Base-by-base conservation (phyloP, 306 rosid genomes). In the Alnus glutinosa region DNA sequence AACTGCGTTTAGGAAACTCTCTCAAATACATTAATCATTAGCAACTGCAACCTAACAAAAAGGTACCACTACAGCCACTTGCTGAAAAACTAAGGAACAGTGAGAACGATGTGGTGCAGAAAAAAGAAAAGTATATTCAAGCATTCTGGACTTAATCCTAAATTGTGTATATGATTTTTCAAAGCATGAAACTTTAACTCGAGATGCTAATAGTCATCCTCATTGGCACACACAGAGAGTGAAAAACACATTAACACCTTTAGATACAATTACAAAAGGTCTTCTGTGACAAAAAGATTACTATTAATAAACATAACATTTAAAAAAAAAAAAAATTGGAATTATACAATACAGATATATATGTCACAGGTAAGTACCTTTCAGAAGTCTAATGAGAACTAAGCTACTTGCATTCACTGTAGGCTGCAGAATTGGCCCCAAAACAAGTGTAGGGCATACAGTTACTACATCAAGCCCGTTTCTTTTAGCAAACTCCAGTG, bases 381-480 rank as follows among this genome's bases (percentile, higher is more conserved):
- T 83, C 15, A 87, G 68, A 83, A 91, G 70, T 70, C 74, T 84
- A 80, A 78, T 79, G 77, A 93, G 87, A 76, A 75, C 28, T 82
- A 84, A 74, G 88, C 83, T 87, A 73, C 94, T 93, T 30, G 97
- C 79, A 72, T 93, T 93, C 49, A 80, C 80, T 37, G 81, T 81
- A 71, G 94, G 77, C 87, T 87, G 96, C 46, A 91, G 85, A 80
- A 88, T 72, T 11, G 94, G 96, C 39, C 96, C 94, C 7, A 81
- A 4, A 30, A 91, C 74, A 44, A 84, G 23, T 54, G 84, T 30
- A 34, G 97, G 97, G 77, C 94, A 92, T 16, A 90, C 76, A 55
- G 84, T 77, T 30, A 92, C 93, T 37, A 88, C 55, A 23, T 55
- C 55, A 44, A 90, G 89, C 55, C 97, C 92, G 1, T 75, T 85